These are phyloP conservation scores for Kwoniella pini DNA, from an alignment of 768 basidiomycete genomes.

Conservation along the genomic window DNA sequence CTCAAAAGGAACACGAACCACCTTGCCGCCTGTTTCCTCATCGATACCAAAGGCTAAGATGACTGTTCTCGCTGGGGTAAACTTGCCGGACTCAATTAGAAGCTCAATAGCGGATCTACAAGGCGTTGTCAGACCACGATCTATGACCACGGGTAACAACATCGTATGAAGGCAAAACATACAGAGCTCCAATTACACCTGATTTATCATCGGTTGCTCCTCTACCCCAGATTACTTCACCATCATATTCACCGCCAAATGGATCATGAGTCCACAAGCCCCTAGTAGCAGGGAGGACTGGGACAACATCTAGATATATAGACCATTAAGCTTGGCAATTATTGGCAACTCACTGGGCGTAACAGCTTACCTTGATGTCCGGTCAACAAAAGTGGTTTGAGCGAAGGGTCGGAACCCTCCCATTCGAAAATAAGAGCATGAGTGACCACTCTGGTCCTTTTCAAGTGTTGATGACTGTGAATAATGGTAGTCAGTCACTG, in stretches of 20 bases:
- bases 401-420: constrained; percentile 63
- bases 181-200: constrained; percentile 49
- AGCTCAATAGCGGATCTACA: constrained; percentile 46
- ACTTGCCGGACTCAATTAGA: constrained; percentile 36
- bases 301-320: constrained; percentile 42
- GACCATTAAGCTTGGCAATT: not conserved
- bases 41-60: constrained; percentile 48
- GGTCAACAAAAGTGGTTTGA: constrained; percentile 67
- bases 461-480: constrained; percentile 62
- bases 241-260: constrained; percentile 44
- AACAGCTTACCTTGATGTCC: constrained; percentile 48
- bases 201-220: constrained; percentile 50
- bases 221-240: constrained; percentile 50
- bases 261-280: constrained; percentile 43
- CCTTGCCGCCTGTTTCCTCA: constrained; percentile 50
- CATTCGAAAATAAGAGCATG: constrained; percentile 73
- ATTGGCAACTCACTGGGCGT: not conserved
- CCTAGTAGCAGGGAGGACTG: constrained; percentile 42
- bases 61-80: constrained; percentile 40
- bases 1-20: constrained; percentile 48
- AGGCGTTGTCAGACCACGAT: too few species aligned
- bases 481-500: not conserved
- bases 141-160: too few species aligned
- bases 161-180: constrained; percentile 15
- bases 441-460: constrained; percentile 70